Conservation (phyloP, 163 green algal genomes). For the Trebouxia gelatinosa region DNA sequence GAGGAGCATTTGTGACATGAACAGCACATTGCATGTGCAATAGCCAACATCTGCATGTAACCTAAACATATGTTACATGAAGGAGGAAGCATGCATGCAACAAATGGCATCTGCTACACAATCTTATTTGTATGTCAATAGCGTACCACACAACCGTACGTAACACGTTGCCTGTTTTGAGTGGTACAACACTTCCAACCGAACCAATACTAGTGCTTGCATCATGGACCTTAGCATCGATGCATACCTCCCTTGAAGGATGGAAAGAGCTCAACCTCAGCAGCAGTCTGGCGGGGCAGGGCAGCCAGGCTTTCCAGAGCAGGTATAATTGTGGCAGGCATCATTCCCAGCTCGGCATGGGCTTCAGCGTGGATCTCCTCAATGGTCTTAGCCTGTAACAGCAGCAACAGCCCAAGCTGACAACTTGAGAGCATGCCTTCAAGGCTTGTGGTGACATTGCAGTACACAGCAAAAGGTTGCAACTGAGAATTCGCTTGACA, state of each 20-base stretch:
- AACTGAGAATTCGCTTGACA: no score
- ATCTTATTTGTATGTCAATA: background rate
- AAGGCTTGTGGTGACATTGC: no score
- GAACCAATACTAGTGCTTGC: no score
- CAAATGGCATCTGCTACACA: background rate
- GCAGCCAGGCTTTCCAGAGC: conserved; percentile 57
- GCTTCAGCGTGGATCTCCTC: conserved; percentile 89
- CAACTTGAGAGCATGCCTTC: background rate
- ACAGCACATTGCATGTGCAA: background rate
- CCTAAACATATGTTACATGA: no score
- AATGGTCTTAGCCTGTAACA: conserved; percentile 86
- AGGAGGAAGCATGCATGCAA: no score
- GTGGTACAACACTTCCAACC: background rate
- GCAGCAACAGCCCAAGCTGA: no score
- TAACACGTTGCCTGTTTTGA: no score
- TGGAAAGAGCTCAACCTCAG: conserved; percentile 81
- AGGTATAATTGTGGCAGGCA: conserved; percentile 57
- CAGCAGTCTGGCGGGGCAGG: conserved; percentile 39
- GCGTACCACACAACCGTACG: background rate
- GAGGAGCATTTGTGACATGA: no score
- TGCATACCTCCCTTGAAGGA: conserved; percentile 53
- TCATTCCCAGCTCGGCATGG: conserved; percentile 87
- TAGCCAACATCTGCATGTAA: no score
- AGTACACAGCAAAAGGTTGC: no score
- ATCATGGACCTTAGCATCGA: background rate